These are phyloP conservation scores for Kernera saxatilis DNA, from an alignment of 345 rosid species.

Conservation along the genomic window DNA sequence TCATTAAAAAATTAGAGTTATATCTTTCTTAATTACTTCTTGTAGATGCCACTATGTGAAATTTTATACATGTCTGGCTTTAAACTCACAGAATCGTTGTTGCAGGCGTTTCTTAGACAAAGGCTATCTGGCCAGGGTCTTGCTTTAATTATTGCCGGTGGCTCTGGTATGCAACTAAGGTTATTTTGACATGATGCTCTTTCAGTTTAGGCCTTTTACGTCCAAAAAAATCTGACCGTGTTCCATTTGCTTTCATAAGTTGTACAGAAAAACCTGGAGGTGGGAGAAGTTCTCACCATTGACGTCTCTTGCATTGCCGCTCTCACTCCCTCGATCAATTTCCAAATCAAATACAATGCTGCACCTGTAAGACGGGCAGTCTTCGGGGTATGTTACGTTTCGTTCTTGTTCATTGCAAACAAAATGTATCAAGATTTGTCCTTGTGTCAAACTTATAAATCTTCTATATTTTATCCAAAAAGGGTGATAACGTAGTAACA, in stretches of 20 bases:
- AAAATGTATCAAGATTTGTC: background rate
- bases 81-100: conserved; percentile 1
- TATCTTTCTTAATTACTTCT: conserved; percentile 1
- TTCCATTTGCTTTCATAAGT: conserved; percentile 41
- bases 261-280: conserved; percentile 93
- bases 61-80: background rate
- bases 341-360: conserved; percentile 82
- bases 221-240: background rate
- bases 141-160: conserved; percentile 89
- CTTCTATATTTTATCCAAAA: conserved; percentile 9
- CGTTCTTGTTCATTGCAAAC: background rate
- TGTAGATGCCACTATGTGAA: background rate
- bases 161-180: conserved; percentile 65
- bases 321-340: conserved; percentile 59
- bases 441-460: background rate
- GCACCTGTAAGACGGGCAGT: conserved; percentile 71
- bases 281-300: conserved; percentile 76
- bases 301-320: conserved; percentile 87
- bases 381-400: conserved; percentile 60
- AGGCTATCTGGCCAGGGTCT: conserved; percentile 89
- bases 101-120: conserved; percentile 91
- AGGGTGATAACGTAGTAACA: conserved; percentile 89
- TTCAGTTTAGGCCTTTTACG: background rate
- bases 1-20: background rate
- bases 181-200: background rate